Conservation (phyloP, 495 filamentous ascomycete species). For the Penicillium salamii region DNA sequence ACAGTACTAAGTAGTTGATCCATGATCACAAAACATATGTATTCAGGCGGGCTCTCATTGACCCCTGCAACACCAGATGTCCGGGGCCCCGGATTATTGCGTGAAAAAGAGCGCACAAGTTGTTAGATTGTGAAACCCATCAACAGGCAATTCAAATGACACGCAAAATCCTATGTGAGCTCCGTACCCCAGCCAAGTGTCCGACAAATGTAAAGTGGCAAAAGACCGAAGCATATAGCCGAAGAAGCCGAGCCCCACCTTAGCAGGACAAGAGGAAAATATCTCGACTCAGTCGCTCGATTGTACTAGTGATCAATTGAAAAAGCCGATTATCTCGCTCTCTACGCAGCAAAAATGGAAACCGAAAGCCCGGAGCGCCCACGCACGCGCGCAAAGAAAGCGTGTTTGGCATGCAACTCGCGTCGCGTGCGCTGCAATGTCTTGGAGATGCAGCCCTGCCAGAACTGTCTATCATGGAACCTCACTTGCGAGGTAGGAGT, state of each 20-base stretch:
- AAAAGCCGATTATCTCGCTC: conserved; percentile 10
- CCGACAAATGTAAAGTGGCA: not conserved
- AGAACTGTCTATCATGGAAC: conserved; percentile 40
- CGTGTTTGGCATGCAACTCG: conserved; percentile 44
- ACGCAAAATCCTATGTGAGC: too few relatives aligned
- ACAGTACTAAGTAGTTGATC: too few relatives aligned
- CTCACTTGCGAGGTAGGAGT: conserved; percentile 40
- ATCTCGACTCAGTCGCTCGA: not conserved
- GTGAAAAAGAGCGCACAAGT: too few relatives aligned
- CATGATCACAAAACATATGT: too few relatives aligned
- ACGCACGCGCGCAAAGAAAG: conserved; percentile 39
- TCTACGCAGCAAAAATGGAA: conserved; percentile 11
- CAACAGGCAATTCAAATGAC: too few relatives aligned
- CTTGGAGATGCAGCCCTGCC: conserved; percentile 40
- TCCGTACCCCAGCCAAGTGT: too few relatives aligned
- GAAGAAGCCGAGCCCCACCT: conserved; percentile 23
- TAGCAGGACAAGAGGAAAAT: not conserved
- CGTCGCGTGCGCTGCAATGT: conserved; percentile 49
- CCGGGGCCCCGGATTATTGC: too few relatives aligned
- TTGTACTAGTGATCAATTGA: not conserved
- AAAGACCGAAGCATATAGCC: conserved; percentile 18
- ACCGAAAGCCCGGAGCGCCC: conserved; percentile 10
- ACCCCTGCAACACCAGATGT: too few relatives aligned
- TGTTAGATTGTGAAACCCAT: too few relatives aligned
- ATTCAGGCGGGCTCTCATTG: too few relatives aligned